Base-by-base conservation (phyloP, 768 basidiomycete genomes). In the Grammothele lineata region DNA sequence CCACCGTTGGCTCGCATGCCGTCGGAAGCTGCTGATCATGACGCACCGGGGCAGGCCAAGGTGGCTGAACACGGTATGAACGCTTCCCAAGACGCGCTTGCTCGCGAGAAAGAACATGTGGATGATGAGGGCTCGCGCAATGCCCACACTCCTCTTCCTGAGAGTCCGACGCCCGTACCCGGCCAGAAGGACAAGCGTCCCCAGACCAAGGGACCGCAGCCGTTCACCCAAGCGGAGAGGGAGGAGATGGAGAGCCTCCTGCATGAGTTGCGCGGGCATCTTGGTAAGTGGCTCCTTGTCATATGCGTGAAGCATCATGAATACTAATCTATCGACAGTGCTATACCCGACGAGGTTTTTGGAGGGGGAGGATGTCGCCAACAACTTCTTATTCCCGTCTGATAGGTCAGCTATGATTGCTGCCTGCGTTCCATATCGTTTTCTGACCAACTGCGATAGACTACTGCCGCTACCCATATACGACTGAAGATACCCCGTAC, bases 301-400 rank as follows among this genome's bases (percentile, higher is more conserved):
- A 30, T 30, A 30, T 14, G 14, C 7, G 27, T 30, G 27, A 14
- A 30, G 7, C 14, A 14, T 14, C 8, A 30, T 30, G 27, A 7
- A 47, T 9, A 45, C 14, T 3, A 4, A 12, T 21, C 37, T 3
- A 2, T 18, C n/a, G 24, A 3, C 55, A 95, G 94, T 97, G 32
- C 45, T 90, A 10, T 88, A 88, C 67, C 83, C 94, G 2, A 87
- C 74, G 14, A 80, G 83, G 10, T 97, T 97, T 70, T 60, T 98
- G 50, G 94, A 97, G 65, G 87, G 81, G n/a, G 94, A 97, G 66
- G 92, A 95, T 61, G 73, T 81, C 1, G 84, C 87, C 5, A 86
- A 94, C 55, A 97, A 98, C 63, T 95, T 96, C 71, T 68, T 96
- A 50, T 95, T 95, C 69, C 90, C 88, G 59, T 80, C 90, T 23